Evolutionary conservation across 352 stramenopile species (phyloP), one percentile per base, ranked within the genome.

Genomic region (Blastocystis sp.): DNA sequence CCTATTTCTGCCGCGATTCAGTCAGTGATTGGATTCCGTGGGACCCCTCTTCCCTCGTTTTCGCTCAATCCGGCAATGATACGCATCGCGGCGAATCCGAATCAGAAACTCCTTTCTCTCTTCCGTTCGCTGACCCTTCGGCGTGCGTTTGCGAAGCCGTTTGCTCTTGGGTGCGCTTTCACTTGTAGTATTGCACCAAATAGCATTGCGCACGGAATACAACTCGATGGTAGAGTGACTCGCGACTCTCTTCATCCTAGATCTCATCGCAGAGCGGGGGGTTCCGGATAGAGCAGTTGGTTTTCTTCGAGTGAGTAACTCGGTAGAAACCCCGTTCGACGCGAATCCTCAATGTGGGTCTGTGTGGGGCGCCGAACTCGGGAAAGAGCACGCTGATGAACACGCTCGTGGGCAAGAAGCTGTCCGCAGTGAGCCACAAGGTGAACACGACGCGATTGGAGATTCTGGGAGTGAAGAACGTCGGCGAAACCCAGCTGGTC

Each of bases 341-440:
- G 59, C 31, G 66, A 50, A 29, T 85, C 26, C 29, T 85, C n/a
- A 63, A 62, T 13, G 60, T 85, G 65, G 74, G 74, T 41, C 24
- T 85, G 3, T 85, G 74, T 24, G 74, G 74, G 21, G 74, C 74
- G 1, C 74, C 74, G 16, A 85, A 85, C n/a, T 85, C 74, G 13
- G 74, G 74, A 41, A 85, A 85, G 74, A 85, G 74, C 33, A 85
- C 74, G 9, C 51, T 85, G 16, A 66, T 85, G 9, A 85, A 85
- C 60, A 41, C 16, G 24, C 55, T 85, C 19, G 37, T 85, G 45
- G 74, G 74, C 1, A 85, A 67, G 39, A 85, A 85, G 41, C 41
- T 85, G 13, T 85, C 74, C 21, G 74, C 74, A 21, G 74, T 85
- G 24, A 85, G 74, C 70, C 74, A 85, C 61, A 85, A 85, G 39